A percentile compares a stretch with the other conserved stretches of the same genome.
These are phyloP conservation scores for Alnus rubra DNA, from an alignment of 306 rosid genomes.

Conservation along the genomic window DNA sequence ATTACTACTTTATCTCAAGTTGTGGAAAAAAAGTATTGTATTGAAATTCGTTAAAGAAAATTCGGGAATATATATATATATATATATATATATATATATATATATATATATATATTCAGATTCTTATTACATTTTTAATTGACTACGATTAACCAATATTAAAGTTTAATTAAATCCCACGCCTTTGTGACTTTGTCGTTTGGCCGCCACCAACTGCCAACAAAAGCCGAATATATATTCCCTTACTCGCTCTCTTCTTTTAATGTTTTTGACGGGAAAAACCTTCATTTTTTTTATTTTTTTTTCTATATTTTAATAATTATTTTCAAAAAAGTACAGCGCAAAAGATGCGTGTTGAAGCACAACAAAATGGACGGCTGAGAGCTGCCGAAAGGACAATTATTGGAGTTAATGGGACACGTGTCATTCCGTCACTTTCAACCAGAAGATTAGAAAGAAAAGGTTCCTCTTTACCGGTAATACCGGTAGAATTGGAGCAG, in stretches of 20 bases:
- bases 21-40: no score
- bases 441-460: not conserved
- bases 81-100: no score
- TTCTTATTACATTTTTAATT: not conserved
- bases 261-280: not conserved
- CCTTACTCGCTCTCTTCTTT: not conserved
- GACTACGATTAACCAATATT: no score
- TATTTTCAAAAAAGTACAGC: conserved; percentile 21
- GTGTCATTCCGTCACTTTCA: not conserved
- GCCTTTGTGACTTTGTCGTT: not conserved
- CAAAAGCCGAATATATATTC: not conserved
- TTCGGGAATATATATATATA: not conserved
- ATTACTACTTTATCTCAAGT: no score
- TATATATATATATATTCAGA: not conserved
- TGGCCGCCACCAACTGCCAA: not conserved
- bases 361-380: not conserved
- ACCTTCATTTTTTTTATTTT: not conserved
- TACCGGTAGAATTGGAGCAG: not conserved
- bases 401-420: not conserved
- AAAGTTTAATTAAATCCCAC: not conserved
- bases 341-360: not conserved
- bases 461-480: not conserved
- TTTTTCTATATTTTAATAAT: not conserved
- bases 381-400: not conserved
- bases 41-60: not conserved